Percentiles rank a stretch among this genome's conserved stretches.
phyloP scores from a whole-genome alignment of 208 protist genomes.

The Endotrypanum monterogeii region DNA sequence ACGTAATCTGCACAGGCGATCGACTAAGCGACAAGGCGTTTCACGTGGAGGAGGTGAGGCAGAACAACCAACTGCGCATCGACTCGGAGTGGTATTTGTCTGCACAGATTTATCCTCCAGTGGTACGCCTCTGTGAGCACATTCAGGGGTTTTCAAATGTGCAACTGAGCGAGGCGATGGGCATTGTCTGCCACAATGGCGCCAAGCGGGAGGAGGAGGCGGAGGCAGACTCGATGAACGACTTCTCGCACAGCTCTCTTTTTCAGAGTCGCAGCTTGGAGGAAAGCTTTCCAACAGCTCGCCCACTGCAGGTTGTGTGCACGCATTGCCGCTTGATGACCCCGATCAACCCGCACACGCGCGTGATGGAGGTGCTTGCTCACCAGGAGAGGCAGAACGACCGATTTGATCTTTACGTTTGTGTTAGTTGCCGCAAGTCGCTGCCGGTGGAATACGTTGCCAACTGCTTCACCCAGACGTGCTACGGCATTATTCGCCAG shows the following conservation, averaged over 20 bases:
- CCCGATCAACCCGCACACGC: conserved; percentile 80
- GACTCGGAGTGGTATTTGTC: conserved; percentile 95
- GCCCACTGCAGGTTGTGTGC: conserved; percentile 77
- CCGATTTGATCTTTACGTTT: conserved; percentile 79
- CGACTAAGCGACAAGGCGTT: conserved; percentile 72
- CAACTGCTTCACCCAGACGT: conserved; percentile 83
- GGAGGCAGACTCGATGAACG: conserved; percentile 42
- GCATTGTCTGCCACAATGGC: conserved; percentile 50
- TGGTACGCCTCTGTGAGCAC: conserved; percentile 94
- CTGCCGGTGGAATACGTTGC: conserved; percentile 68
- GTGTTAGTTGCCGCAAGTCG: conserved; percentile 57
- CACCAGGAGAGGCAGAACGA: conserved; percentile 22
- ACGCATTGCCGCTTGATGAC: conserved; percentile 63
- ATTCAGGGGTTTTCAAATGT: conserved; percentile 88
- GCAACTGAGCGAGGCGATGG: conserved; percentile 89
- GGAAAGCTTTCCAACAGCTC: conserved; percentile 78
- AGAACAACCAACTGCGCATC: conserved; percentile 56
- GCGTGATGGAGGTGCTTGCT: conserved; percentile 60
- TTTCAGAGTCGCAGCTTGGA: conserved; percentile 69
- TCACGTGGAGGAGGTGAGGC: conserved; percentile 88
- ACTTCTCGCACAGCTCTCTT: conserved; percentile 76
- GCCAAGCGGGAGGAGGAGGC: conserved; percentile 23
- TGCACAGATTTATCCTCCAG: conserved; percentile 94
- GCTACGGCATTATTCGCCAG: conserved; percentile 65
- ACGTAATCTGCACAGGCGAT: conserved; percentile 95